Evolutionary conservation across 345 rosid genomes (phyloP).

Genomic region (Boechera retrofracta): DNA sequence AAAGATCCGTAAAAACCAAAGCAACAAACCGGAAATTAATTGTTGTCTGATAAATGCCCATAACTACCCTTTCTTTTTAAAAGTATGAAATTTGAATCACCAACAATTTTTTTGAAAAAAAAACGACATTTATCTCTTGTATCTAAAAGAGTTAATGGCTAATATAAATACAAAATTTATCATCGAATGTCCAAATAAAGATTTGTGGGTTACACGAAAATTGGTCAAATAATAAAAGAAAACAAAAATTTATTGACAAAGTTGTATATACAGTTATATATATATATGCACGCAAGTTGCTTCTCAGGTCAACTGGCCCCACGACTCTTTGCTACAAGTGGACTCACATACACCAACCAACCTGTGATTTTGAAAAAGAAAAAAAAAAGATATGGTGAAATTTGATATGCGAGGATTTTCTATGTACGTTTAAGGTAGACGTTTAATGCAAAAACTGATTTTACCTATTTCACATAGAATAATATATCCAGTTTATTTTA

Average conservation of each 20-base stretch:
- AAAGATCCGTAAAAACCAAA: background rate
- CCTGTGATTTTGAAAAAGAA: background rate
- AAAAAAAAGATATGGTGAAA: background rate
- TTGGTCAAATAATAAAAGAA: background rate
- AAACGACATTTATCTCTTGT: background rate
- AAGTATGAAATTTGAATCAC: background rate
- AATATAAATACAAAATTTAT: background rate
- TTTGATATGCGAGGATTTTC: background rate
- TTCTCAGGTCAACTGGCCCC: slow-evolving; percentile 16
- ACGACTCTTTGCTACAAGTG: background rate
- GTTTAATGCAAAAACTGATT: background rate
- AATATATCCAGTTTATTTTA: too few species aligned
- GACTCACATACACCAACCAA: background rate
- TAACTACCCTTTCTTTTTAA: background rate
- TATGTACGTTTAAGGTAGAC: background rate
- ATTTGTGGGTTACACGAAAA: slow-evolving; percentile 15
- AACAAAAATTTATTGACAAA: background rate
- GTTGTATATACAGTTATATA: background rate
- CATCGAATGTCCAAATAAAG: background rate
- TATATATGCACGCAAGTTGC: background rate
- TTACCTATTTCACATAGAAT: too few species aligned
- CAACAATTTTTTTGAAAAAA: too few species aligned
- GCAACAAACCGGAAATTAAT: background rate
- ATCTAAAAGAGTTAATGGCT: background rate
- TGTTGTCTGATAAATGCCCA: background rate